Conservation (phyloP, 1,139 yeast genomes). For the Geotrichum aggregatum region DNA sequence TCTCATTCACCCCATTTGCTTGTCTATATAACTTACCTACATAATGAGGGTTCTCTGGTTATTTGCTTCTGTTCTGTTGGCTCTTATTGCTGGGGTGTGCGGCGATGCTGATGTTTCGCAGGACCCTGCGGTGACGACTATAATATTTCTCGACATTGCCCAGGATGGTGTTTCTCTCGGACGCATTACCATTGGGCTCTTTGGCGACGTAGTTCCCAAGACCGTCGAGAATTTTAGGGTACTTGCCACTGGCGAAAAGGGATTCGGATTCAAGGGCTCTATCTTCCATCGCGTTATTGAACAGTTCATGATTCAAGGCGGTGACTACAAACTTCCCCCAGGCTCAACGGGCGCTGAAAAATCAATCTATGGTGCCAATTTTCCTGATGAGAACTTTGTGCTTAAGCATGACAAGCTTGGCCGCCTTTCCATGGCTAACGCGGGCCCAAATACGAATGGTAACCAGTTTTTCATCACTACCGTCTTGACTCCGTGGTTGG, state of each 20-base stretch:
- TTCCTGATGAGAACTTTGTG: constrained; percentile 82
- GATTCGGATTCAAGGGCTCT: constrained; percentile 77
- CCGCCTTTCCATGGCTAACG: constrained; percentile 84
- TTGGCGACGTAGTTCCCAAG: constrained; percentile 87
- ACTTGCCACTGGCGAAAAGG: constrained; percentile 73
- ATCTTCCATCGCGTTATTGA: constrained; percentile 93
- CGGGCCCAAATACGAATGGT: constrained; percentile 95
- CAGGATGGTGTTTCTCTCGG: constrained; percentile 73
- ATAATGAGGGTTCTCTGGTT: constrained; percentile 30
- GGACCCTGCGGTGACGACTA: constrained; percentile 61
- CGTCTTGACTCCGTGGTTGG: constrained; percentile 84
- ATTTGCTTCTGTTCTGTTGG: constrained; percentile 17
- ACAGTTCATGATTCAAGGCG: constrained; percentile 94
- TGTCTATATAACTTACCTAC: no score
- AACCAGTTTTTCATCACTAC: constrained; percentile 95
- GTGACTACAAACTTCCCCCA: no score
- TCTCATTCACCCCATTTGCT: no score
- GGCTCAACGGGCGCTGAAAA: constrained; percentile 89
- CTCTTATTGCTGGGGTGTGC: constrained; percentile 16
- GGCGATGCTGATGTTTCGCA: constrained; percentile 17
- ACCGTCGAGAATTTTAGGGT: constrained; percentile 77
- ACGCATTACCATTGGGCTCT: constrained; percentile 70
- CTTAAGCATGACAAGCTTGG: constrained; percentile 76
- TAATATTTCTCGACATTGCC: constrained; percentile 80
- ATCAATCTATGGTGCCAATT: constrained; percentile 85